Conservation (phyloP, 2,329 filamentous ascomycete genomes). For the Thielaviopsis euricoi region DNA sequence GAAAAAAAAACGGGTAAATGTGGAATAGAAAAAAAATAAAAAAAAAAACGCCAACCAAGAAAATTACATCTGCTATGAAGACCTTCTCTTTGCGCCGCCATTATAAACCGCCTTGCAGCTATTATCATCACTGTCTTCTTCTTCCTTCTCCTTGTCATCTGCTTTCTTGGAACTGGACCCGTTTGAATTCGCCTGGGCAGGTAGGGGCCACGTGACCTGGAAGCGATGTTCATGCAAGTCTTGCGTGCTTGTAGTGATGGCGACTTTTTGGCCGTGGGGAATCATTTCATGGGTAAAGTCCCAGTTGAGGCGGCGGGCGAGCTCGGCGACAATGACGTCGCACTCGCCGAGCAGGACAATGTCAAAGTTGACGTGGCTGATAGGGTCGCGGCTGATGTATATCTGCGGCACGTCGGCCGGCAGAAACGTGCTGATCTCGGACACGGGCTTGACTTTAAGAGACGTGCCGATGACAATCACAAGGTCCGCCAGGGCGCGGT, state of each 20-base stretch:
- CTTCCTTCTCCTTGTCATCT: neutral
- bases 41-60: neutral
- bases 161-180: too few species aligned
- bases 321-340: constrained; percentile 74
- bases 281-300: constrained; percentile 69
- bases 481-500: constrained; percentile 66
- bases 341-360: constrained; percentile 93
- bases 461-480: constrained; percentile 93
- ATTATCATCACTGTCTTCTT: neutral
- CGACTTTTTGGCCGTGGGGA: constrained; percentile 44
- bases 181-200: too few species aligned
- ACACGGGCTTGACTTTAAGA: constrained; percentile 88
- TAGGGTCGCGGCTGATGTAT: constrained; percentile 72
- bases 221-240: constrained; percentile 27
- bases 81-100: neutral
- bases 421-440: constrained; percentile 70
- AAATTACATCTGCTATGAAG: neutral
- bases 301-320: constrained; percentile 73
- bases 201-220: constrained; percentile 12
- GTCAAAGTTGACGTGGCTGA: constrained; percentile 85
- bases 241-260: constrained; percentile 31
- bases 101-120: neutral
- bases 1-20: neutral
- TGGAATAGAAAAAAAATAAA: neutral
- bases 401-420: constrained; percentile 73